phyloP scores from a whole-genome alignment of 169 alveolate species.

The Plasmodium cynomolgi region DNA sequence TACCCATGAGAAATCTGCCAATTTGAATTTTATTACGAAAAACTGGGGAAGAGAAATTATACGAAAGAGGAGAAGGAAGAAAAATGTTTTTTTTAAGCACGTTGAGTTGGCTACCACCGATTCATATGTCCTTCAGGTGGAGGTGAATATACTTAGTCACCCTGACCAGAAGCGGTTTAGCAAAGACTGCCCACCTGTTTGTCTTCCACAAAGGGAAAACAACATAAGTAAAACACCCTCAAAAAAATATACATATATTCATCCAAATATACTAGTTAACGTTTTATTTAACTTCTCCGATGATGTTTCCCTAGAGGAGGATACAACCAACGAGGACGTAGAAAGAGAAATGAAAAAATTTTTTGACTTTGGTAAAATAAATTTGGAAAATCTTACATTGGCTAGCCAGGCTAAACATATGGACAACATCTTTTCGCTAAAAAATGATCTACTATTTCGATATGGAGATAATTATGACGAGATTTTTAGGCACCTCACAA shows the following conservation, averaged over 20 bases:
- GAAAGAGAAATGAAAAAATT: slow-evolving; percentile 47
- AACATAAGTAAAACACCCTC: neutral
- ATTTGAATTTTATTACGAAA: slow-evolving; percentile 17
- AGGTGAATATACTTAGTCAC: neutral
- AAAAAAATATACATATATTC: neutral
- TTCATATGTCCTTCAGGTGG: slow-evolving; percentile 5
- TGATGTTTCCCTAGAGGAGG: slow-evolving; percentile 23
- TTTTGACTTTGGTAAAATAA: slow-evolving; percentile 15
- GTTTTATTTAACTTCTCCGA: slow-evolving; percentile 34
- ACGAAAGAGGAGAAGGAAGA: slow-evolving; percentile 28
- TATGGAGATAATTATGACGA: slow-evolving; percentile 26
- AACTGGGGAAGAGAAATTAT: slow-evolving; percentile 11
- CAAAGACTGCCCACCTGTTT: neutral
- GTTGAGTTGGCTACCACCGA: slow-evolving; percentile 13
- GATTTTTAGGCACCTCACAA: slow-evolving; percentile 14
- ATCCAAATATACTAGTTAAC: neutral
- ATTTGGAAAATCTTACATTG: slow-evolving; percentile 28
- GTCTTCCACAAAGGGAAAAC: neutral
- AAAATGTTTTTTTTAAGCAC: slow-evolving; percentile 42
- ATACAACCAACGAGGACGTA: slow-evolving; percentile 27
- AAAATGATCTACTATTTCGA: slow-evolving; percentile 25
- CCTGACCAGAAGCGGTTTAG: neutral
- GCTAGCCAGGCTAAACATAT: neutral
- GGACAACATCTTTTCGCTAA: slow-evolving; percentile 32
- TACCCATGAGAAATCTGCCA: neutral